These are phyloP conservation scores for Carpinus fangiana DNA, from an alignment of 306 rosid genomes.

Conservation along the genomic window DNA sequence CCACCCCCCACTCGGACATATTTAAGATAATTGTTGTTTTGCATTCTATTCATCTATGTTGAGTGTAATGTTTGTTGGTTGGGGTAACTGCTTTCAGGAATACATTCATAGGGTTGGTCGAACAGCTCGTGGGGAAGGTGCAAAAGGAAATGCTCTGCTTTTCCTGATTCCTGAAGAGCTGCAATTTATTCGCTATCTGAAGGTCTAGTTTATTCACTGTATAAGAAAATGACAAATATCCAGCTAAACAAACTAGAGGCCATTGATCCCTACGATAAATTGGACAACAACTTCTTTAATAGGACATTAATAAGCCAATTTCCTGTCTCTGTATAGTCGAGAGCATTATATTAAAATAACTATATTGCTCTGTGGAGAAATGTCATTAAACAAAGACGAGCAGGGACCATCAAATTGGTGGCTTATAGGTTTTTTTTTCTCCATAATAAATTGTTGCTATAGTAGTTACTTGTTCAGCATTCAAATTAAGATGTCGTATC, in stretches of 20 bases:
- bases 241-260: neutral
- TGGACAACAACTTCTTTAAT: neutral
- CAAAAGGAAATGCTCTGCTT: conserved; percentile 5
- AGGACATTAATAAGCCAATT: neutral
- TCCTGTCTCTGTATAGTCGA: neutral
- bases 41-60: conserved; percentile 11
- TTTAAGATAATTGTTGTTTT: neutral
- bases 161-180: conserved; percentile 9
- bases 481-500: neutral
- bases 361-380: no score
- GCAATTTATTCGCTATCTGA: conserved; percentile 10
- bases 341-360: no score
- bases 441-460: neutral
- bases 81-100: conserved; percentile 56
- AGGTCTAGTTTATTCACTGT: neutral
- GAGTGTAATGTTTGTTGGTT: conserved; percentile 16
- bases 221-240: neutral
- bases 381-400: no score
- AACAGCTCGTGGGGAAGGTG: conserved; percentile 97
- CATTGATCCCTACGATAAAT: neutral
- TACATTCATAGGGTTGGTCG: conserved; percentile 98
- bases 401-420: no score
- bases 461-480: conserved; percentile 12
- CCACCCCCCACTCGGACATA: neutral
- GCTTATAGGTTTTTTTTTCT: neutral